phyloP scores from a whole-genome alignment of 2,329 filamentous ascomycete species.

The Seiridium unicorne region DNA sequence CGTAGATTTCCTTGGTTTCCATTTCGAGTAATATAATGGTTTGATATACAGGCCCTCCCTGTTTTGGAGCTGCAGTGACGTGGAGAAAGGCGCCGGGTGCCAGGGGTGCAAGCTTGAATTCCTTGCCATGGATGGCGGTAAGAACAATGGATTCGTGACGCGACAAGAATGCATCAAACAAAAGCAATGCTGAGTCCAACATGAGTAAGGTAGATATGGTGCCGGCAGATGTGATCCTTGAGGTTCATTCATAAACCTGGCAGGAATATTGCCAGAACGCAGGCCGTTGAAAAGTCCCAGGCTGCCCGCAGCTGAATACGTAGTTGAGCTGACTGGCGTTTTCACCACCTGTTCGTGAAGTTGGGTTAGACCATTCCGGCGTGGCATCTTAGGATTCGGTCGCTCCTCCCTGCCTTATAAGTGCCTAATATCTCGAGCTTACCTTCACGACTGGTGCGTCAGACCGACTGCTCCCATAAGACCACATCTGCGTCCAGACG shows the following conservation, averaged over 20 bases:
- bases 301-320: too few relatives aligned
- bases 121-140: neutral
- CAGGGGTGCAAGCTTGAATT: neutral
- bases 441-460: too few relatives aligned
- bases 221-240: neutral
- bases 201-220: neutral
- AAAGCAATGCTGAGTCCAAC: neutral
- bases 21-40: slow-evolving; percentile 1
- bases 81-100: neutral
- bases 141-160: neutral
- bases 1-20: neutral
- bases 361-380: too few relatives aligned
- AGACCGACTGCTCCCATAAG: too few relatives aligned
- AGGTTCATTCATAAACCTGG: neutral
- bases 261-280: neutral
- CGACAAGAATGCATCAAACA: too few relatives aligned
- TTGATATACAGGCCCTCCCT: slow-evolving; percentile 1
- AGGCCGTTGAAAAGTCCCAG: too few relatives aligned
- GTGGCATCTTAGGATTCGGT: too few relatives aligned
- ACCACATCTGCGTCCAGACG: too few relatives aligned
- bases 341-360: too few relatives aligned
- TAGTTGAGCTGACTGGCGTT: too few relatives aligned
- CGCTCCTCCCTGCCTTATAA: too few relatives aligned
- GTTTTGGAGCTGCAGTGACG: slow-evolving; percentile 1
- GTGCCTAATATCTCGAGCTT: too few relatives aligned